These are phyloP conservation scores for Phyllosticta citribraziliensis DNA, from an alignment of 2,329 filamentous ascomycete genomes.

Conservation along the genomic window DNA sequence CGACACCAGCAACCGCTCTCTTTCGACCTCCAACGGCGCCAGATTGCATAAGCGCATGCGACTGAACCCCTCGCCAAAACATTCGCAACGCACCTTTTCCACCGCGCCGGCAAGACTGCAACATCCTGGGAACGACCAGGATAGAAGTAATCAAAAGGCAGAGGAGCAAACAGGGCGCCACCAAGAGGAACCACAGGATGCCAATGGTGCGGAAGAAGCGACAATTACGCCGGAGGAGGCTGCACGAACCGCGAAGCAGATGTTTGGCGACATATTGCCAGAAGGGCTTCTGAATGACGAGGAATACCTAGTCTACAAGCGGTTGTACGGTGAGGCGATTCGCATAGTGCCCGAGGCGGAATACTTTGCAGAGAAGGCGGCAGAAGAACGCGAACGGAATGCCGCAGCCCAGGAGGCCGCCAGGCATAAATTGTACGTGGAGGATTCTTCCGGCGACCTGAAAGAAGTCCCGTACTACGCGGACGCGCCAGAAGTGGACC, in stretches of 20 bases:
- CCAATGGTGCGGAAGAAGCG: neutral
- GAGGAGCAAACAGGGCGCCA: neutral
- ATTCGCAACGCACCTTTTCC: neutral
- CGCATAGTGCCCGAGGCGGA: constrained; percentile 51
- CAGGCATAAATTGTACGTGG: constrained; percentile 38
- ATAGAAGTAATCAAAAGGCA: neutral
- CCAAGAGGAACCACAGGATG: neutral
- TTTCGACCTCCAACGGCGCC: neutral
- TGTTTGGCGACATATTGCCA: constrained; percentile 69
- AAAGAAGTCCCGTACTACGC: constrained; percentile 50
- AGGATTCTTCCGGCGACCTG: constrained; percentile 46
- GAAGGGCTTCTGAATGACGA: constrained; percentile 57
- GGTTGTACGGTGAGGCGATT: constrained; percentile 66
- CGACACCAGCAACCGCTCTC: neutral
- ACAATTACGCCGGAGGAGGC: constrained; percentile 46
- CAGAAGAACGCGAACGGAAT: constrained; percentile 34
- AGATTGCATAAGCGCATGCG: constrained; percentile 1
- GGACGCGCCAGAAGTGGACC: constrained; percentile 20
- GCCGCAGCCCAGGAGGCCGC: constrained; percentile 31
- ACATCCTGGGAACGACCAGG: neutral
- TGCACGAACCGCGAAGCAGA: constrained; percentile 61
- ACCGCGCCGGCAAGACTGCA: neutral
- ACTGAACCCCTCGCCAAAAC: neutral
- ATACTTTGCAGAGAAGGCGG: constrained; percentile 16
- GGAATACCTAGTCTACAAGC: constrained; percentile 66